These are phyloP conservation scores for Geosmithia morbida DNA, from an alignment of 2,329 filamentous ascomycete species.

Conservation along the genomic window DNA sequence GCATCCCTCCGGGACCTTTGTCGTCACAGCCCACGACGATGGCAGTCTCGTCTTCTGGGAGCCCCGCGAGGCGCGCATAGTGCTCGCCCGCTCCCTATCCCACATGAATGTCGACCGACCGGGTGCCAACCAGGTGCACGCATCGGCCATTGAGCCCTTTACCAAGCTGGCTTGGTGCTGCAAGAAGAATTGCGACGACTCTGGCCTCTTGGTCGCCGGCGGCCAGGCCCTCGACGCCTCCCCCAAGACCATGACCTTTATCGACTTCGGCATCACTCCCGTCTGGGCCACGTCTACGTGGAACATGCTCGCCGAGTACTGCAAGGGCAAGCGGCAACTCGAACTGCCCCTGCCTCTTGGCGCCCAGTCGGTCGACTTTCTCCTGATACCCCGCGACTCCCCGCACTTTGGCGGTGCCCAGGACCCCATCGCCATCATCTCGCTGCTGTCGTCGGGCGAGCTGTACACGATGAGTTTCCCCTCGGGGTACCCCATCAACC, in stretches of 20 bases:
- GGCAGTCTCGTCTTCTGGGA: conserved; percentile 92
- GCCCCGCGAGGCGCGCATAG: conserved; percentile 67
- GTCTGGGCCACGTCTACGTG: conserved; percentile 85
- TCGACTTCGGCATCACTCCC: conserved; percentile 80
- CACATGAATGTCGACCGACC: conserved; percentile 61
- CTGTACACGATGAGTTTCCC: conserved; percentile 84
- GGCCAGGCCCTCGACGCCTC: conserved; percentile 54
- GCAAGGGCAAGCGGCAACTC: conserved; percentile 59
- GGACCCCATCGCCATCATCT: conserved; percentile 77
- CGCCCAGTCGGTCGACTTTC: conserved; percentile 65
- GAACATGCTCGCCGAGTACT: conserved; percentile 67
- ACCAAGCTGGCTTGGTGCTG: conserved; percentile 76
- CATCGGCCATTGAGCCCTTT: conserved; percentile 7
- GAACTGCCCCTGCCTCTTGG: conserved; percentile 64
- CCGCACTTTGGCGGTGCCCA: conserved; percentile 81
- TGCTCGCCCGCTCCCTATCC: conserved; percentile 71
- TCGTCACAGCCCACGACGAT: conserved; percentile 80
- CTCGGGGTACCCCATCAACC: conserved; percentile 76
- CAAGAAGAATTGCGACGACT: conserved; percentile 88
- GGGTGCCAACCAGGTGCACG: conserved; percentile 32
- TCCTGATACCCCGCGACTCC: conserved; percentile 65
- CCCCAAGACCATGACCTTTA: conserved; percentile 68
- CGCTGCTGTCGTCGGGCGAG: conserved; percentile 73
- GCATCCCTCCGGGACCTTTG: conserved; percentile 88
- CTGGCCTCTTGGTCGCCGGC: conserved; percentile 73